These are phyloP conservation scores for Chaetothyriales sp. DNA, from an alignment of 2,329 filamentous ascomycete genomes.

Conservation along the genomic window DNA sequence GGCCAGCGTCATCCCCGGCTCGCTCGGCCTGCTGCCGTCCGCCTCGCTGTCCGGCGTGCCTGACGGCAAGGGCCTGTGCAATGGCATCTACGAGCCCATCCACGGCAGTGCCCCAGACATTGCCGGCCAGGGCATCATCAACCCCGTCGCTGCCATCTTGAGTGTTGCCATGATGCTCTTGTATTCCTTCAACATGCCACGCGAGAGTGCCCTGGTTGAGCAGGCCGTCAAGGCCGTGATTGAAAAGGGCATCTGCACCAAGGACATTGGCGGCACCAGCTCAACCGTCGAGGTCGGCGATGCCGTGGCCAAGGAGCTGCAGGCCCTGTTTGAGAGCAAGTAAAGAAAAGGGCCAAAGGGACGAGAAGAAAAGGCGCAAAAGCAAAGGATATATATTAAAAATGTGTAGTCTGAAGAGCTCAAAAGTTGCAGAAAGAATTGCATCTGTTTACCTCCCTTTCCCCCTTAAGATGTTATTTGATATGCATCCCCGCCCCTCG, in stretches of 20 bases:
- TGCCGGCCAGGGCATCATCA: slow-evolving; percentile 77
- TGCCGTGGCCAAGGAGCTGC: slow-evolving; percentile 60
- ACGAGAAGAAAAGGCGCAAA: too few relatives aligned
- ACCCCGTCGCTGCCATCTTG: slow-evolving; percentile 80
- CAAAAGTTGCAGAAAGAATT: too few relatives aligned
- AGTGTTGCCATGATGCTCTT: slow-evolving; percentile 92
- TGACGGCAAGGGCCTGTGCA: slow-evolving; percentile 48
- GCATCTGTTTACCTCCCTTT: too few relatives aligned
- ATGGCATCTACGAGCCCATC: slow-evolving; percentile 95
- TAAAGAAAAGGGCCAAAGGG: too few relatives aligned
- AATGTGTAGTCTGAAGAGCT: too few relatives aligned
- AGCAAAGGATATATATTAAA: too few relatives aligned
- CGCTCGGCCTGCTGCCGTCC: slow-evolving; percentile 72
- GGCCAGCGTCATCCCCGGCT: slow-evolving; percentile 84
- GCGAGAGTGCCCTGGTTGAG: slow-evolving; percentile 66
- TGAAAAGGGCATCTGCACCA: slow-evolving; percentile 62
- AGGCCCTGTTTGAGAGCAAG: slow-evolving; percentile 43
- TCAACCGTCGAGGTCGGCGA: slow-evolving; percentile 70
- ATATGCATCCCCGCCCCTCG: too few relatives aligned
- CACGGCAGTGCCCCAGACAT: slow-evolving; percentile 92
- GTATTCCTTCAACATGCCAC: slow-evolving; percentile 70
- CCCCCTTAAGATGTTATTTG: too few relatives aligned
- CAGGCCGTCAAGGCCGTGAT: slow-evolving; percentile 65
- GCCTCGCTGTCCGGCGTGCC: slow-evolving; percentile 77
- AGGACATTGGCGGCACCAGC: slow-evolving; percentile 66